A percentile compares a stretch with the other conserved stretches of the same genome.
phyloP scores from a whole-genome alignment of 495 filamentous ascomycete species.

The Glarea lozoyensis region DNA sequence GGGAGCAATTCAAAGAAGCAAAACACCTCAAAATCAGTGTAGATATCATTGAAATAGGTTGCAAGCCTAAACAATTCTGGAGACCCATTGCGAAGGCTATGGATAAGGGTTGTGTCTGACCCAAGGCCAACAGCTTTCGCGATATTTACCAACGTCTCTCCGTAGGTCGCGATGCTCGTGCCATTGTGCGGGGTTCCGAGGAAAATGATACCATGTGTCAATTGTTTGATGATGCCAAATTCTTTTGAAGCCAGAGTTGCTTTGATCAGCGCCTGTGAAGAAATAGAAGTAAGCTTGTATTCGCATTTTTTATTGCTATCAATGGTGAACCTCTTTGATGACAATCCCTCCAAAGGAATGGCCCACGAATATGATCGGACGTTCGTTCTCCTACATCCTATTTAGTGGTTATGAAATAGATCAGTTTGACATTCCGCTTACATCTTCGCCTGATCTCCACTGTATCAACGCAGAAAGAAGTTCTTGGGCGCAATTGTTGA shows the following conservation, averaged over 20 bases:
- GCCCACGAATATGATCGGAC: not conserved
- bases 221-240: not conserved
- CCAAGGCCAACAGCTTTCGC: not conserved
- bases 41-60: not conserved
- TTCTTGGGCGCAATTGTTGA: not conserved
- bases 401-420: not conserved
- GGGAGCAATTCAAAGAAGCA: not conserved
- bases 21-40: not conserved
- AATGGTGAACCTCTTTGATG: conserved; percentile 1
- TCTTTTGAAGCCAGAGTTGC: not conserved
- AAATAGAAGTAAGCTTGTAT: too few relatives aligned
- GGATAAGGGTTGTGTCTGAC: not conserved
- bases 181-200: not conserved
- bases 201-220: not conserved
- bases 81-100: not conserved
- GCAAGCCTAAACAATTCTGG: not conserved
- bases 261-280: not conserved
- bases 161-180: not conserved
- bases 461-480: not conserved
- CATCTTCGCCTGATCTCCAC: not conserved
- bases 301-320: too few relatives aligned
- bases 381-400: not conserved
- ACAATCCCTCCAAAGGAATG: conserved; percentile 1
- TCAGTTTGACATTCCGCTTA: not conserved
- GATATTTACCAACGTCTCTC: not conserved